These are phyloP conservation scores for Globisporangium mamillatum DNA, from an alignment of 352 stramenopile species.

Conservation along the genomic window DNA sequence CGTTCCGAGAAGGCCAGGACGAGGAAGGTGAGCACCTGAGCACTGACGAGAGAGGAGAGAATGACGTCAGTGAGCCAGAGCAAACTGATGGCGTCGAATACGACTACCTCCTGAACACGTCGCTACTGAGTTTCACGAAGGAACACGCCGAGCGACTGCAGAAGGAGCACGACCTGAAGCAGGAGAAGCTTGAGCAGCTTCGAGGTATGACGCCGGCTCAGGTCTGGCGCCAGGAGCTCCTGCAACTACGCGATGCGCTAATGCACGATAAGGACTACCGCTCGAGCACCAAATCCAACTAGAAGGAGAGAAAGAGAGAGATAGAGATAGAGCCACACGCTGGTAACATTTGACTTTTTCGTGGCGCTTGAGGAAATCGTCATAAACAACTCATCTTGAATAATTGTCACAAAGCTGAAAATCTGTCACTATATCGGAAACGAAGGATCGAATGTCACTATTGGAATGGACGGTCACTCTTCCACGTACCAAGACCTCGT, in stretches of 20 bases:
- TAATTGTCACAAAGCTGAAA: not conserved
- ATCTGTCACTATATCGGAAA: not conserved
- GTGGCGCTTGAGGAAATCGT: too few relatives aligned
- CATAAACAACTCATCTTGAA: too few relatives aligned
- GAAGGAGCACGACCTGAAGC: conserved; percentile 89
- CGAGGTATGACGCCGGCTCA: conserved; percentile 75
- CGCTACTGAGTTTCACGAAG: conserved; percentile 97
- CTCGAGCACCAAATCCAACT: not conserved
- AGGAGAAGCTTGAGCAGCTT: conserved; percentile 84
- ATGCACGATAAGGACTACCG: conserved; percentile 73
- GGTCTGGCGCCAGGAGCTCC: conserved; percentile 86
- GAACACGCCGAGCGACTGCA: conserved; percentile 93
- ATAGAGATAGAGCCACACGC: not conserved
- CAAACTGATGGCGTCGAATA: conserved; percentile 63
- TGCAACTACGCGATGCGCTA: conserved; percentile 49
- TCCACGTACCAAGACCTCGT: not conserved
- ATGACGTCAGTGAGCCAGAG: conserved; percentile 19
- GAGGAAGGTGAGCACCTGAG: not conserved
- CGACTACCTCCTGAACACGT: conserved; percentile 98
- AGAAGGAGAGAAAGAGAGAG: conserved; percentile 13
- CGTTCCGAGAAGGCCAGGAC: conserved; percentile 29
- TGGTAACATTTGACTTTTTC: too few relatives aligned
- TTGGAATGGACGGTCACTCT: conserved; percentile 7
- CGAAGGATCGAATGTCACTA: not conserved
- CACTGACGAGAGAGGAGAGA: conserved; percentile 16